Percentiles rank a stretch among this genome's conserved stretches.
These are phyloP conservation scores for Candida nitratophila DNA, from an alignment of 805 yeast species.

Conservation along the genomic window DNA sequence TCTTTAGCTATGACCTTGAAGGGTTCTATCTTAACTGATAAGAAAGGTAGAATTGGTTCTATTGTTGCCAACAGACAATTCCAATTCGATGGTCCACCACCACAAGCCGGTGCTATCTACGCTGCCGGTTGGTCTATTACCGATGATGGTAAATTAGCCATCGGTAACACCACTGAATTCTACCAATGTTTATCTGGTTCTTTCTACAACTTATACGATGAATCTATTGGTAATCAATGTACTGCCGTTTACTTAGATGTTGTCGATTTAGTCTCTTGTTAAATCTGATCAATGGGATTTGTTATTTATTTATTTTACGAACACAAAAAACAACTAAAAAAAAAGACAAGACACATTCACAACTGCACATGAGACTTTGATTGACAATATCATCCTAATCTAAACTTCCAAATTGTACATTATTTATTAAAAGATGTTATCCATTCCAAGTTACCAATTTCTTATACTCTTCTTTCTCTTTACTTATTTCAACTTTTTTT, in stretches of 20 bases:
- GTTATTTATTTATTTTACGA: neutral
- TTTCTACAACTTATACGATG: conserved; percentile 52
- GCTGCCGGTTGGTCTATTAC: conserved; percentile 47
- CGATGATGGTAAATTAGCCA: conserved; percentile 38
- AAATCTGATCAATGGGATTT: conserved; percentile 7
- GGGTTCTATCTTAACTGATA: conserved; percentile 36
- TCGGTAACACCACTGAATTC: conserved; percentile 41
- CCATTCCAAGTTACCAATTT: neutral
- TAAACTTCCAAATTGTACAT: neutral
- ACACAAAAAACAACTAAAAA: neutral
- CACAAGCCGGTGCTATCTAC: conserved; percentile 50
- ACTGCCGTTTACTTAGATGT: conserved; percentile 35
- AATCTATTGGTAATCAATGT: conserved; percentile 40
- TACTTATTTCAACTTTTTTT: neutral
- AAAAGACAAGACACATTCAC: neutral
- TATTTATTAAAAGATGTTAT: neutral
- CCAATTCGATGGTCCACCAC: conserved; percentile 63
- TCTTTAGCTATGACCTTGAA: conserved; percentile 38
- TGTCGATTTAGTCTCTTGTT: conserved; percentile 40
- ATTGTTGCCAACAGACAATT: conserved; percentile 58
- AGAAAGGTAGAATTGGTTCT: conserved; percentile 47
- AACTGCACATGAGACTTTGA: no score
- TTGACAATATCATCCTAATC: no score
- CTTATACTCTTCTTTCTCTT: neutral
- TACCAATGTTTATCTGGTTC: conserved; percentile 51